A percentile compares a stretch with the other conserved stretches of the same genome.
Conservation (phyloP, 805 yeast genomes). For the Candida montana region DNA sequence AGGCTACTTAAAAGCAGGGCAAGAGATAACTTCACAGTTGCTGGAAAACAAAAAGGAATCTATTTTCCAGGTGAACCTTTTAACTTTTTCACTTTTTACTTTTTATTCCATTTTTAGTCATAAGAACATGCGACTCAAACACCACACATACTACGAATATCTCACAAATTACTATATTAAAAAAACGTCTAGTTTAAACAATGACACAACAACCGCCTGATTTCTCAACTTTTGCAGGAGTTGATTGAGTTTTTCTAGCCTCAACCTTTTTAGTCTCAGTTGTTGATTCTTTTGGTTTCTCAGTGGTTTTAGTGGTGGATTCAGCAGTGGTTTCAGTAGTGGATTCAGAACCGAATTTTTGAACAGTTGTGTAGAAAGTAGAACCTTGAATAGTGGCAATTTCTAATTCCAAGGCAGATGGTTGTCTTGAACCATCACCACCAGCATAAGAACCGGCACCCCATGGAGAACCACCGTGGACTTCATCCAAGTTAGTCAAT, state of each 20-base stretch:
- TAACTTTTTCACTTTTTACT: too few relatives aligned
- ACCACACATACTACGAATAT: too few relatives aligned
- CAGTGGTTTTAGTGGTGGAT: slow-evolving; percentile 12
- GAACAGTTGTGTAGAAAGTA: slow-evolving; percentile 46
- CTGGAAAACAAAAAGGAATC: too few relatives aligned
- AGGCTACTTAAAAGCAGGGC: too few relatives aligned
- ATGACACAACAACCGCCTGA: slow-evolving; percentile 28
- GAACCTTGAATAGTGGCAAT: slow-evolving; percentile 66
- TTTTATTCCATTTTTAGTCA: too few relatives aligned
- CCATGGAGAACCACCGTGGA: slow-evolving; percentile 83
- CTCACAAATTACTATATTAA: neutral
- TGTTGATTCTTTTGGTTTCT: neutral
- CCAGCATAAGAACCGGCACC: slow-evolving; percentile 82
- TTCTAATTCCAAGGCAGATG: slow-evolving; percentile 56
- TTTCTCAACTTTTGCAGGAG: slow-evolving; percentile 16
- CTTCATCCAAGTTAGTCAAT: slow-evolving; percentile 53
- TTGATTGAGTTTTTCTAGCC: slow-evolving; percentile 17
- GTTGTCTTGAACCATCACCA: slow-evolving; percentile 68
- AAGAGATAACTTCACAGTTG: too few relatives aligned
- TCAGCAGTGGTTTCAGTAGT: slow-evolving; percentile 8
- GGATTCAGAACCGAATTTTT: slow-evolving; percentile 24
- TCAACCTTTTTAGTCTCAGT: slow-evolving; percentile 8
- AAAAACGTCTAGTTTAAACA: slow-evolving; percentile 19
- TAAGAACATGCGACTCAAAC: too few relatives aligned
- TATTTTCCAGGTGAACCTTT: too few relatives aligned